Percentiles rank a stretch among this genome's conserved stretches.
Conservation (phyloP, 2,329 filamentous ascomycete genomes). For the Periconia digitata region DNA sequence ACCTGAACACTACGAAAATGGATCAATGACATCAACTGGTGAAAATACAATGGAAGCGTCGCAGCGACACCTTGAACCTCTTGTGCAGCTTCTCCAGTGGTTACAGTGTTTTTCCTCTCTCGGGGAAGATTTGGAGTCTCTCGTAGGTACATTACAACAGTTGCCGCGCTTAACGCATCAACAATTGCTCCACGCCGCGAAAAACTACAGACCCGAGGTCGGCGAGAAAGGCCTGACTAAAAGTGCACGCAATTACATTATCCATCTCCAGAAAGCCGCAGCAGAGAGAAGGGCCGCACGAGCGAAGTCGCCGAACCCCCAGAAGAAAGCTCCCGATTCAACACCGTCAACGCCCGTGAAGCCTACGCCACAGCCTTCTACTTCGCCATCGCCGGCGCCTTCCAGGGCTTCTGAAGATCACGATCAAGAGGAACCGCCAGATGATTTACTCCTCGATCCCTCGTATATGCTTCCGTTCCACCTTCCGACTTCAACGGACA, state of each 20-base stretch:
- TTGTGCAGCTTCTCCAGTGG: conserved; percentile 96
- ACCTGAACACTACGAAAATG: conserved; percentile 93
- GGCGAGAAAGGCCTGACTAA: conserved; percentile 91
- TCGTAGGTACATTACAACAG: conserved; percentile 87
- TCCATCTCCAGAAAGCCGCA: conserved; percentile 76
- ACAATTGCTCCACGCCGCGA: conserved; percentile 87
- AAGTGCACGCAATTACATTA: conserved; percentile 82
- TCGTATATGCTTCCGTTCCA: conserved; percentile 92
- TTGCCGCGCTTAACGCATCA: conserved; percentile 80
- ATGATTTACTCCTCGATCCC: conserved; percentile 80
- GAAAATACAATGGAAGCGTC: conserved; percentile 86
- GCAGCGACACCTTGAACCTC: conserved; percentile 79
- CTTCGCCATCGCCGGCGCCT: conserved; percentile 35
- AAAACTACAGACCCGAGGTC: conserved; percentile 91
- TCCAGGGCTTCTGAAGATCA: conserved; percentile 53
- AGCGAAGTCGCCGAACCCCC: conserved; percentile 32
- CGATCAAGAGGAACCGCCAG: conserved; percentile 69
- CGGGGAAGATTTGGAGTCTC: conserved; percentile 83
- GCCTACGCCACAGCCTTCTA: conserved; percentile 21
- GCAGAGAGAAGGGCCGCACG: conserved; percentile 48
- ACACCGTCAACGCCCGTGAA: conserved; percentile 37
- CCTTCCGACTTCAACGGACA: conserved; percentile 94
- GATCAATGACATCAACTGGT: conserved; percentile 80
- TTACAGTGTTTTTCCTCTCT: conserved; percentile 96
- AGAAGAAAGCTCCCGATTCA: conserved; percentile 37